phyloP scores from a whole-genome alignment of 257 asterid genomes.

The Plectranthus barbatus region DNA sequence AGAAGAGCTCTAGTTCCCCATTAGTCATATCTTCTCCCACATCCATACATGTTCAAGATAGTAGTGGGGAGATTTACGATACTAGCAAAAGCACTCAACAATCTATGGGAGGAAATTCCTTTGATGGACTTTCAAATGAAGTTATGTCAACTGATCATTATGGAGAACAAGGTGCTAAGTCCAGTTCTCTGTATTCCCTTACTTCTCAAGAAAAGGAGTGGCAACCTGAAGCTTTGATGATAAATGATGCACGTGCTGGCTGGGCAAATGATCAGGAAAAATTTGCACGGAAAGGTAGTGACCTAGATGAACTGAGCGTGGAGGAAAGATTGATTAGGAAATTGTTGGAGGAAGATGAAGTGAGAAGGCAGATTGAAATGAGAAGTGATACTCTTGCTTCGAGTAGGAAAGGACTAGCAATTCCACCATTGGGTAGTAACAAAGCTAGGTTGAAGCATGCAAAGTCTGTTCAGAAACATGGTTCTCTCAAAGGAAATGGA shows the following conservation, averaged over 20 bases:
- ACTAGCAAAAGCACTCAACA: conserved; percentile 15
- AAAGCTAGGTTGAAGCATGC: conserved; percentile 43
- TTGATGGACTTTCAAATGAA: conserved; percentile 13
- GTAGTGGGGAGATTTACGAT: conserved; percentile 20
- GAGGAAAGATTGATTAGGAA: conserved; percentile 23
- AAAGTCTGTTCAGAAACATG: conserved; percentile 37
- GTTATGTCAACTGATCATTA: conserved; percentile 7
- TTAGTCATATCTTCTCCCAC: conserved; percentile 42
- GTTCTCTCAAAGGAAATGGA: conserved; percentile 28
- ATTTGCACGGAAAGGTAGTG: conserved; percentile 5
- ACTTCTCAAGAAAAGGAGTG: conserved; percentile 11
- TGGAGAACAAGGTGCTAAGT: conserved; percentile 3
- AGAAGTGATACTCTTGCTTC: conserved; percentile 22
- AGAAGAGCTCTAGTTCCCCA: conserved; percentile 31
- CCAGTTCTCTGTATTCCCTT: neutral
- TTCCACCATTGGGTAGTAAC: conserved; percentile 28
- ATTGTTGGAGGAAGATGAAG: conserved; percentile 20
- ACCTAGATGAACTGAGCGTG: conserved; percentile 20
- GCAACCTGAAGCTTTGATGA: conserved; percentile 11
- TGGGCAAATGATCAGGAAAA: conserved; percentile 8
- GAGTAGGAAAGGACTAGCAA: conserved; percentile 26
- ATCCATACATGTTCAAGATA: conserved; percentile 29
- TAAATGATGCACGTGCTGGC: conserved; percentile 16
- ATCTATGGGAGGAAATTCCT: conserved; percentile 14
- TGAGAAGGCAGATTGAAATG: conserved; percentile 31